Base-by-base conservation (phyloP, 352 stramenopile species). In the Phytophthora pistaciae region DNA sequence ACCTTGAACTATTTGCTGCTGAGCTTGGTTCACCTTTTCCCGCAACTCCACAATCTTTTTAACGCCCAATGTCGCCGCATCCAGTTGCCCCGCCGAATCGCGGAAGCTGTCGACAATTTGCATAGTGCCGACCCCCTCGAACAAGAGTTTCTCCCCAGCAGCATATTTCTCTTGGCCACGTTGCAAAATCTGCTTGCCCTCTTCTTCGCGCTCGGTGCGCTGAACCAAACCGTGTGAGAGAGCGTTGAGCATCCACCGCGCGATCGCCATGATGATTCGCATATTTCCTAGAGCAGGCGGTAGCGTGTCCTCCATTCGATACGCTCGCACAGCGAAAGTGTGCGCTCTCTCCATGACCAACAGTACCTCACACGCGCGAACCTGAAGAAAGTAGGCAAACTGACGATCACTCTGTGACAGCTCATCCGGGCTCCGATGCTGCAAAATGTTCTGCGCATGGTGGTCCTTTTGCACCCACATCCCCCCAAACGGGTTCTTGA, bases 341-440 rank as follows among this genome's bases (percentile, higher is more conserved):
- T 93, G 88, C 3, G 86, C 84, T 44, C 86, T 77, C 57, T 89
- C 72, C 82, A 95, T 87, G 0, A 75, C 77, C 10, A 77, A 62
- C 36, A 93, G 61, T 20, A 94, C 83, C 56, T 95, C 86, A 48
- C 85, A 92, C 52, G 73, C 70, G 9, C 88, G 84, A n/a, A 95
- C 86, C 65, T 94, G 88, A 4, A 95, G 66, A 55, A 95, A 95
- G 55, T 93, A 93, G 0, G 84, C 75, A 71, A 95, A 95, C 63
- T 95, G 86, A 0, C 86, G 82, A 49, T 95, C 86, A 16, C 80
- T 82, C 10, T 90, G 60, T 21, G 77, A 36, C 8, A 84, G 52
- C 29, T 82, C 80, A 46, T 79, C 72, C 20, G 49, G 49, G 2
- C 60, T 42, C 52, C 66, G 59, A 36, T 49, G 62, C 4, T 69